Base-by-base conservation (phyloP, 768 basidiomycete species). In the Galerina marginata region DNA sequence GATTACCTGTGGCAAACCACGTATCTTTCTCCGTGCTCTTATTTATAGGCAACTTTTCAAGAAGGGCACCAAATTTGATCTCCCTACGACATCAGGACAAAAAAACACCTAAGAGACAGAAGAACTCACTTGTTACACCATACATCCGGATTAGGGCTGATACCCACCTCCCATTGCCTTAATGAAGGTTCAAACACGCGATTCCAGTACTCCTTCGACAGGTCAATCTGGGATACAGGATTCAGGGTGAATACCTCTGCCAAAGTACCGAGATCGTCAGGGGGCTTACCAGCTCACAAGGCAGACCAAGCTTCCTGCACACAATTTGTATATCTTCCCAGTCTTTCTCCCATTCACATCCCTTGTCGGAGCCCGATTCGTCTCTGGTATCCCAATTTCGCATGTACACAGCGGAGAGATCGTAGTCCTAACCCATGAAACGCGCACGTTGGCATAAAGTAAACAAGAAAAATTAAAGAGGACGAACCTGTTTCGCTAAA, bases 311-410 rank as follows among this genome's bases (percentile, higher is more conserved):
- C 65, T 83, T 77, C 52, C 76, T 83, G 69, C 94, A 95, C 11
- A 97, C 92, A 15, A 79, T 77, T 67, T 89, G 89, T 1, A 97
- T 96, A 71, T 96, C 94, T 61, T 90, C 86, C 91, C 92, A 97
- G 67, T 98, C 96, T 60, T 87, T 90, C 75, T 98, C 90, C 96
- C 96, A 99, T 72, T 95, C 93, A 66, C 96, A 99, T 3, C 92
- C 91, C n/a, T 79, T 81, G 68, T 91, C 91, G 0, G 87, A 83
- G 15, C 85, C 89, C 25, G 81, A 86, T 74, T 95, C 93, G 68
- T 95, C 92, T 42, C 89, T 81, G 2, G 89, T 90, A 66, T 94
- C 92, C 96, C 96, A 99, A 60, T 99, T 98, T 20, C 93, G 85
- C 96, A 99, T 99, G 73, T 90, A 98, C 1, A 97, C 83, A 10